Conservation (phyloP, 345 rosid species). For the Hibiscus tridactylites region DNA sequence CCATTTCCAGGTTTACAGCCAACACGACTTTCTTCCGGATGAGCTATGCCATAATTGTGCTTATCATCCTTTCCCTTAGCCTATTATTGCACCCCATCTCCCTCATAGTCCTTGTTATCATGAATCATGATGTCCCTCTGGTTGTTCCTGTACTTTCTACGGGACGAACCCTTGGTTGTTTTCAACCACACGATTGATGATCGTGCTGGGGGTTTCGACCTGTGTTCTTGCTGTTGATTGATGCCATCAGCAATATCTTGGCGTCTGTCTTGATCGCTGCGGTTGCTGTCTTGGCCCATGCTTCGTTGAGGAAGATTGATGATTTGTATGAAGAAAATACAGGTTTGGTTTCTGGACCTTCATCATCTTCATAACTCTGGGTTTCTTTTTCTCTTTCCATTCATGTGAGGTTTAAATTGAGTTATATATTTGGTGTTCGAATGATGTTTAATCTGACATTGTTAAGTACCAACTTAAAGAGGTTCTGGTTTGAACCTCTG, state of each 20-base stretch:
- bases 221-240: slow-evolving; percentile 55
- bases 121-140: slow-evolving; percentile 55
- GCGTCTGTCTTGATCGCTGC: slow-evolving; percentile 38
- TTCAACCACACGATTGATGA: slow-evolving; percentile 48
- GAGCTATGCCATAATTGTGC: slow-evolving; percentile 54
- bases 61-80: slow-evolving; percentile 50
- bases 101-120: slow-evolving; percentile 48
- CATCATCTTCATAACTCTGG: slow-evolving; percentile 20
- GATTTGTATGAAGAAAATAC: slow-evolving; percentile 56
- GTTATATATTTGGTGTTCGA: background rate
- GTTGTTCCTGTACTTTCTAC: slow-evolving; percentile 71
- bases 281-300: slow-evolving; percentile 45
- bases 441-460: background rate
- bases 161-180: slow-evolving; percentile 61
- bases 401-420: too few relatives aligned
- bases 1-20: slow-evolving; percentile 34
- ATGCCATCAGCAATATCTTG: slow-evolving; percentile 49
- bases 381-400: background rate
- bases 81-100: slow-evolving; percentile 81
- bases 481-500: background rate
- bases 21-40: slow-evolving; percentile 50
- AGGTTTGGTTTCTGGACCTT: slow-evolving; percentile 28
- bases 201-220: slow-evolving; percentile 45
- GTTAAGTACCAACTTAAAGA: background rate
- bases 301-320: slow-evolving; percentile 52